Evolutionary conservation across 176 grass and related monocot species (phyloP).

Genomic region (Lolium multiflorum): DNA sequence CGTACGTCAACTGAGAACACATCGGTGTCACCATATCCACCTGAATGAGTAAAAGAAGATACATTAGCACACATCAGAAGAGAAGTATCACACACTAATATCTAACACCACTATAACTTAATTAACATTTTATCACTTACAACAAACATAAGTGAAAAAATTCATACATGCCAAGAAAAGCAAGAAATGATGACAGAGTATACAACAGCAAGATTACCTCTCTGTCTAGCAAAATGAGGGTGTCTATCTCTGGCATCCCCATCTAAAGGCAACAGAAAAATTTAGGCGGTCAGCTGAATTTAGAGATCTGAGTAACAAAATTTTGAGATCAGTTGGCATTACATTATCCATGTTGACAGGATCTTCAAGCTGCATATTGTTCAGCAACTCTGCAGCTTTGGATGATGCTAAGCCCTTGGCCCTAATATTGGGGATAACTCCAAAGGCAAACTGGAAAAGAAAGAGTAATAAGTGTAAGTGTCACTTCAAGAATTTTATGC

Average conservation of each 20-base stretch:
- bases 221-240: slow-evolving; percentile 89
- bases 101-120: background rate
- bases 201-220: slow-evolving; percentile 64
- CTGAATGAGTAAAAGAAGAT: slow-evolving; percentile 48
- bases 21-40: slow-evolving; percentile 98
- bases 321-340: slow-evolving; percentile 34
- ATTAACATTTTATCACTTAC: slow-evolving; percentile 15
- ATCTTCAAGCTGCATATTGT: slow-evolving; percentile 89
- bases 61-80: slow-evolving; percentile 22
- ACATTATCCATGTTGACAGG: slow-evolving; percentile 92
- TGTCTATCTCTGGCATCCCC: slow-evolving; percentile 90
- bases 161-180: slow-evolving; percentile 12
- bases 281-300: slow-evolving; percentile 22
- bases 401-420: slow-evolving; percentile 86
- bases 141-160: background rate
- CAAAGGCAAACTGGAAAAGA: slow-evolving; percentile 87
- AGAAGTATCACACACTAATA: background rate
- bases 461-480: slow-evolving; percentile 3
- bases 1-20: slow-evolving; percentile 96
- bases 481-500: slow-evolving; percentile 13
- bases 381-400: slow-evolving; percentile 89
- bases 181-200: background rate
- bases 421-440: slow-evolving; percentile 86
- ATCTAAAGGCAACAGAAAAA: slow-evolving; percentile 55
- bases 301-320: slow-evolving; percentile 34